phyloP scores from a whole-genome alignment of 805 yeast species.

The Lipomyces starkeyi region DNA sequence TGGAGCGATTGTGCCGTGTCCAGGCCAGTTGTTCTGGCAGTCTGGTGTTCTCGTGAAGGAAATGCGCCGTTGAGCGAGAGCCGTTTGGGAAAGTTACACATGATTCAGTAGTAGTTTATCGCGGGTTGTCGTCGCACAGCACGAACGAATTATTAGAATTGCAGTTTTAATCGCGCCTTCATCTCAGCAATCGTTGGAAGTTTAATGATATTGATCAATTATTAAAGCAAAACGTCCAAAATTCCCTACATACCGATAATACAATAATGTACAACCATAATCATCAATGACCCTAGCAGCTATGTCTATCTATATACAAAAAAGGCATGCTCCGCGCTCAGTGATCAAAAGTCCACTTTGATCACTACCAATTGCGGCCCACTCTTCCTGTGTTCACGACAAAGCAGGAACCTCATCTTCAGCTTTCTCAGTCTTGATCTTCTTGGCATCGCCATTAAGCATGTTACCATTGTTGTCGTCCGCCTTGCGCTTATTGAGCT shows the following conservation, averaged over 20 bases:
- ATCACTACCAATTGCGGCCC: no score
- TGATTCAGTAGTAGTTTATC: not conserved
- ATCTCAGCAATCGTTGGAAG: no score
- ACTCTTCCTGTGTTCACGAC: not conserved
- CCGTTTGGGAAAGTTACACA: not conserved
- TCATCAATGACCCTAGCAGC: no score
- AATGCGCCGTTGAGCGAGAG: not conserved
- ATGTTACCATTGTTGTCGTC: not conserved
- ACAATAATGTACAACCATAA: no score
- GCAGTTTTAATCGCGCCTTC: no score
- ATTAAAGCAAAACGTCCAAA: no score
- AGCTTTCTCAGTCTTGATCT: slow-evolving; percentile 8
- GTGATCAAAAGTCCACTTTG: no score
- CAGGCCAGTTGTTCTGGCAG: not conserved
- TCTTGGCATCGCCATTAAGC: slow-evolving; percentile 15
- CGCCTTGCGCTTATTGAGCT: slow-evolving; percentile 32
- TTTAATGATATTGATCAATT: no score
- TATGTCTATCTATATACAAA: no score
- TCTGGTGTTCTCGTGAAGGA: not conserved
- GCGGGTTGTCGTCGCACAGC: not conserved
- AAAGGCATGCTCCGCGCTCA: no score
- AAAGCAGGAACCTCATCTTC: not conserved
- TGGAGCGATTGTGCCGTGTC: slow-evolving; percentile 6
- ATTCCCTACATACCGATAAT: no score
- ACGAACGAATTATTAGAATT: no score